Base-by-base conservation (phyloP, 768 basidiomycete genomes). In the Psilocybe azurescens region DNA sequence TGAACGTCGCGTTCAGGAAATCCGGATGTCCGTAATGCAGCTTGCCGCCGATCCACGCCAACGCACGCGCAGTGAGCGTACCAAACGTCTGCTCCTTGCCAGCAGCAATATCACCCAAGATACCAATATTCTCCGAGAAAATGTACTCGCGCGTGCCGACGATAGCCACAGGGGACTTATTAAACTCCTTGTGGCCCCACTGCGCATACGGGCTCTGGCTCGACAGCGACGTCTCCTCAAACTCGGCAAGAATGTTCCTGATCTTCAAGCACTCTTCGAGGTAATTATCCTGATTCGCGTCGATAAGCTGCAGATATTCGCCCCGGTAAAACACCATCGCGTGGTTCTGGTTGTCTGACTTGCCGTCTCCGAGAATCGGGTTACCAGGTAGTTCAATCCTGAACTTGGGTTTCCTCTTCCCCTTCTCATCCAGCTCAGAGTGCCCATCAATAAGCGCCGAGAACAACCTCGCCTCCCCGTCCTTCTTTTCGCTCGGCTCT, bases 41-140 rank as follows among this genome's bases (percentile, higher is more conserved):
- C 75, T 99, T 99, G 63, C 97, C 97, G 41, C 97, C 97, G 60
- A 99, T 97, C 91, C 94, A 98, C 2, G 96, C 93, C 63, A 97
- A 80, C 0, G 93, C 90, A 72, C 97, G 91, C 44, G 97, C 97
- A 0, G 96, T 95, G 84, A 99, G 89, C 9, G 97, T 99, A 78
- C 97, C 97, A 77, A 99, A 99, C 50, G 97, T 99, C 78, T 99
- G 97, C 79, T 99, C 97, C 82, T 99, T 99, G 53, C 97, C 97
- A 61, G 97, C 97, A 51, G 97, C 97, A 65, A 99, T 95, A 75
- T 99, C 97, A 76, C 97, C 97, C 62, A 99, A 84, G 38, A 99
- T 94, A 82, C 97, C 97, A 69, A 99, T 99, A 74, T 99, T 99
- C 81, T 99, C 97, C 56, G 97, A 99, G 82, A 99, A 99, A 73